Evolutionary conservation across 108 stramenopile genomes (phyloP), one percentile per base, ranked within the genome.

Genomic region (Pseudonitzschia multiseries): DNA sequence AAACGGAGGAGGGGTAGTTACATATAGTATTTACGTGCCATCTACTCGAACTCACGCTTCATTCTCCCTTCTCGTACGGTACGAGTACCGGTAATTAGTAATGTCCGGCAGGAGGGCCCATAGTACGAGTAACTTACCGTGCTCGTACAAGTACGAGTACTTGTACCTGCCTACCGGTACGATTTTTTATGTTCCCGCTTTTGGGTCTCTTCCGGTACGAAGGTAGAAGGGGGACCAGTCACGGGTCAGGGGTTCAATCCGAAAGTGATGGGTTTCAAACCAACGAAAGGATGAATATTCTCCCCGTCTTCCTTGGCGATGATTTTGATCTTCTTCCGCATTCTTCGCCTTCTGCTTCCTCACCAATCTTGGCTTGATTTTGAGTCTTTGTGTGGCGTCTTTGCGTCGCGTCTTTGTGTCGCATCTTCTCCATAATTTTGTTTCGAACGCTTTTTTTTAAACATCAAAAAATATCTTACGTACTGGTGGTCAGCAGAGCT

Each of bases 261-360:
- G 8, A 18, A 18, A 18, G 46, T 48, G 46, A 14, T 48, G 17
- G 46, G 14, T 18, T 48, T 18, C 46, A 48, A 18, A 48, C 18
- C 18, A 48, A 48, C 46, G 2, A 48, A 48, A 18, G 14, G 46
- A 14, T 14, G 4, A n/a, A n/a, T 2, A 48, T 48, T 48, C 46
- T 48, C 46, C 18, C 1, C 42, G n/a, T n/a, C 2, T 36, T 48
- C 46, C 17, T 48, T 48, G 46, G 46, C 18, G 46, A 48, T 48
- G 46, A 14, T 48, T 48, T 48, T 56, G 24, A 56, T 56, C 54
- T 56, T 56, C 54, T 56, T 56, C 54, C 54, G 21, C 24, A 24
- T 56, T 56, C 54, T 56, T 56, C 54, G 54, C 54, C 54, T 56
- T 22, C 54, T 56, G 54, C 54, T 56, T 56, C 54, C 46, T 10